A percentile compares a stretch with the other conserved stretches of the same genome.
These are phyloP conservation scores for Keithomyces neogunnii DNA, from an alignment of 2,329 filamentous ascomycete genomes.

Conservation along the genomic window DNA sequence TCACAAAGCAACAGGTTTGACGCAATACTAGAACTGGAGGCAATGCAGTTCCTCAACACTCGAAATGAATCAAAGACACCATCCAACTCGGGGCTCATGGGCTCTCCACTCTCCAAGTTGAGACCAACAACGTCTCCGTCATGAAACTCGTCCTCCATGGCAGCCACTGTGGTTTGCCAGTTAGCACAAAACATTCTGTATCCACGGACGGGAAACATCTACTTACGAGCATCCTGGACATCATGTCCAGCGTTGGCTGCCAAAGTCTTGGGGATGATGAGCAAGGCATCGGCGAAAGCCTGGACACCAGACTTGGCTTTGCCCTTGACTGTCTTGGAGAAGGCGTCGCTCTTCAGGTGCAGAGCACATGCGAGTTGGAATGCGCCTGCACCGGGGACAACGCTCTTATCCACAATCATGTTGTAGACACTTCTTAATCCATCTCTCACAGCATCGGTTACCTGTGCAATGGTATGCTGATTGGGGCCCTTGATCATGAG, in stretches of 20 bases:
- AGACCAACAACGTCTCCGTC: slow-evolving; percentile 83
- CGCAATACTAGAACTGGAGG: slow-evolving; percentile 89
- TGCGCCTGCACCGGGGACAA: slow-evolving; percentile 87
- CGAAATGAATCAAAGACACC: slow-evolving; percentile 96
- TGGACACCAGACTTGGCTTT: slow-evolving; percentile 95
- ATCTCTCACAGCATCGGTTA: slow-evolving; percentile 92
- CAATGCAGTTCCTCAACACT: slow-evolving; percentile 86
- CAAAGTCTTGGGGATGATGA: slow-evolving; percentile 95
- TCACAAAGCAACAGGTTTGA: slow-evolving; percentile 93
- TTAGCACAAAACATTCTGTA: not conserved
- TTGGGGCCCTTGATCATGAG: slow-evolving; percentile 98
- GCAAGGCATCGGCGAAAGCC: slow-evolving; percentile 88
- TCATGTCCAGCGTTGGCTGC: slow-evolving; percentile 95
- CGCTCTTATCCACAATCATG: slow-evolving; percentile 96
- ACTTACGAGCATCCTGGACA: slow-evolving; percentile 87
- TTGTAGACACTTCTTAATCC: slow-evolving; percentile 96
- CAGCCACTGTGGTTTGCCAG: slow-evolving; percentile 52
- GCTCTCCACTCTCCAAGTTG: slow-evolving; percentile 76
- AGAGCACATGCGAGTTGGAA: slow-evolving; percentile 92
- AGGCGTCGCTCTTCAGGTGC: slow-evolving; percentile 78
- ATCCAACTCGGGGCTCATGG: slow-evolving; percentile 89
- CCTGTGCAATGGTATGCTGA: slow-evolving; percentile 90
- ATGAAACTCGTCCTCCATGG: slow-evolving; percentile 73
- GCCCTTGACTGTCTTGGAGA: slow-evolving; percentile 87
- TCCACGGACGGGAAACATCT: not conserved